Base-by-base conservation (phyloP, 2,329 filamentous ascomycete genomes). In the Aspergillus alliaceus region DNA sequence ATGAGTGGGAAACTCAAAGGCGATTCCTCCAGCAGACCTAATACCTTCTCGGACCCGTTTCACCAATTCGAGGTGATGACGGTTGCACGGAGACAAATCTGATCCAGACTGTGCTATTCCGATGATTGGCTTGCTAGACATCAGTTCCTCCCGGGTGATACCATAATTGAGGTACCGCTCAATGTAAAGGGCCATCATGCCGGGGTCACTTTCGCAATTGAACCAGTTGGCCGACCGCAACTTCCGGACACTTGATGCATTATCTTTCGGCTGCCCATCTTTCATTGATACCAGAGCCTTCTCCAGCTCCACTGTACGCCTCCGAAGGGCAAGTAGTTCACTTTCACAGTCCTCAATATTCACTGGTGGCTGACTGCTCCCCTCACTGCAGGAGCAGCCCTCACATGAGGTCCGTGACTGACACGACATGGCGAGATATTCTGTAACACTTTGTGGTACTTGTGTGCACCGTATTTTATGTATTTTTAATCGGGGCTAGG, bases 71-170 rank as follows among this genome's bases (percentile, higher is more conserved):
- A 81, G 62, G 62, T 82, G 80, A 64, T 82, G 75, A 8, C 78
- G 74, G 64, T 82, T 82, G 64, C 80, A 82, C 0, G 80, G 80
- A 0, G 79, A 72, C 32, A 82, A 65, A 60, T 82, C 80, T 4
- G 79, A 82, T 4, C 80, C 80, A 0, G 79, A 78, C 69, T 82
- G 80, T 1, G 79, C 80, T 57, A 82, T 82, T 40, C 80, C 80
- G 59, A 82, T 80, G 60, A 82, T 79, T 20, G 80, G 80, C 61
- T 79, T 81, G 1, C 76, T 77, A 2, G 77, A 78, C 65, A 76
- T 76, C 24, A 82, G 71, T 65, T 82, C 80, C 57, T 81, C 78
- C 27, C 72, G 67, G 1, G 80, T 82, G 44, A 82, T 66, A 7
- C 80, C 80, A 52, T 77, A 81, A 67, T 82, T 82, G 60, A 82